Percentiles rank a stretch among this genome's conserved stretches.
Conservation (phyloP, 345 rosid genomes). For the Salix exigua region DNA sequence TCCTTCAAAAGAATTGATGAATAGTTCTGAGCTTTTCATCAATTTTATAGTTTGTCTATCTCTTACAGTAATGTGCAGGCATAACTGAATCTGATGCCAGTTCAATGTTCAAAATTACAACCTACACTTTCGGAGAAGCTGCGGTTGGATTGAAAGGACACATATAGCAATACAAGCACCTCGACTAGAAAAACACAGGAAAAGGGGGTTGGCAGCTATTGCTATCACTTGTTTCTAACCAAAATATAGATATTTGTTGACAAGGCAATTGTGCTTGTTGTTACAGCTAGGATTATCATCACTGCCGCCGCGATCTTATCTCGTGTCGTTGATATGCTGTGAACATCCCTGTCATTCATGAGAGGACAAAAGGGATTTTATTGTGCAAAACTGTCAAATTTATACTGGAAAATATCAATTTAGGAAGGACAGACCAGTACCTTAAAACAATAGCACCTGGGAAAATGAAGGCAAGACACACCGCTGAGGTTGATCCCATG, state of each 20-base stretch:
- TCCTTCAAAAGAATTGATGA: no score
- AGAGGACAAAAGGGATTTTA: not conserved
- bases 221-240: slow-evolving; percentile 14
- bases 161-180: not conserved
- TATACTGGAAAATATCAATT: not conserved
- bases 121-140: not conserved
- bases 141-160: not conserved
- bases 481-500: slow-evolving; percentile 80
- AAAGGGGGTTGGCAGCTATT: not conserved
- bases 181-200: not conserved
- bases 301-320: slow-evolving; percentile 34
- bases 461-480: slow-evolving; percentile 77
- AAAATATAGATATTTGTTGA: slow-evolving; percentile 36
- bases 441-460: slow-evolving; percentile 73
- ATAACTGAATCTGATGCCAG: not conserved
- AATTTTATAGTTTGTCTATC: no score
- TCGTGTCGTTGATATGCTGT: slow-evolving; percentile 35
- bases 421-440: slow-evolving; percentile 25
- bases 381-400: not conserved
- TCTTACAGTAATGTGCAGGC: no score
- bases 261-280: slow-evolving; percentile 48
- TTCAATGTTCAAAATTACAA: not conserved
- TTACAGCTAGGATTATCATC: slow-evolving; percentile 44
- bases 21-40: no score
- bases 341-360: slow-evolving; percentile 41